These are phyloP conservation scores for Hortaea werneckii DNA, from an alignment of 2,329 filamentous ascomycete species.

Conservation along the genomic window DNA sequence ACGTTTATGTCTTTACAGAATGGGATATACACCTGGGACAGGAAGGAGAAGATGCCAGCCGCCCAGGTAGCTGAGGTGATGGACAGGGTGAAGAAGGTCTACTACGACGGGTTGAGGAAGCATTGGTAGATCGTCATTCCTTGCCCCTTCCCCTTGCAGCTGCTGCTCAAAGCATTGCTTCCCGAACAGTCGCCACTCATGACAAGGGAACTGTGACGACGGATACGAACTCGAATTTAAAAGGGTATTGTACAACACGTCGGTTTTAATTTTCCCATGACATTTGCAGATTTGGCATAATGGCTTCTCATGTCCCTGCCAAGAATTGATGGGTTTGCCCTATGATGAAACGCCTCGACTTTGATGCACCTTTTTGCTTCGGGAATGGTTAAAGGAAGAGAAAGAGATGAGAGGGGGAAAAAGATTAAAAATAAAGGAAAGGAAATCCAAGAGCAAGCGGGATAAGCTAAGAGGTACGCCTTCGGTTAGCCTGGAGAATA, in stretches of 20 bases:
- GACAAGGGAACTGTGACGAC: not conserved
- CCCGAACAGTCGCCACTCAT: not conserved
- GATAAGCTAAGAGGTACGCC: not conserved
- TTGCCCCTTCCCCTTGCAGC: not conserved
- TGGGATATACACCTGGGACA: slow-evolving; percentile 53
- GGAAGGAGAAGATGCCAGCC: slow-evolving; percentile 51
- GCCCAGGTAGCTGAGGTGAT: slow-evolving; percentile 48
- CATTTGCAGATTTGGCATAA: no score
- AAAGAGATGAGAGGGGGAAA: not conserved
- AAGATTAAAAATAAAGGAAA: not conserved
- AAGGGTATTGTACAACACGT: not conserved
- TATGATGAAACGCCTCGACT: no score
- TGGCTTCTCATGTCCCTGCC: no score
- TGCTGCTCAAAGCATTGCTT: not conserved
- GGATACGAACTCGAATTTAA: not conserved
- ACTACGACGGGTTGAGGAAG: slow-evolving; percentile 16
- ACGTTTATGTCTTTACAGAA: slow-evolving; percentile 31
- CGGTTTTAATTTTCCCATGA: no score
- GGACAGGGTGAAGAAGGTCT: slow-evolving; percentile 41
- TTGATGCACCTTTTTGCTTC: no score
- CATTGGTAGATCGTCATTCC: not conserved
- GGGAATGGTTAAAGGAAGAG: not conserved
- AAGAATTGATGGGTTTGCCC: no score
- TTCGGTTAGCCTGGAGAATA: not conserved
- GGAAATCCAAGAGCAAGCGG: not conserved